A percentile compares a stretch with the other conserved stretches of the same genome.
Evolutionary conservation across 2,329 filamentous ascomycete genomes (phyloP).

Genomic region (Aaosphaeria arxii): DNA sequence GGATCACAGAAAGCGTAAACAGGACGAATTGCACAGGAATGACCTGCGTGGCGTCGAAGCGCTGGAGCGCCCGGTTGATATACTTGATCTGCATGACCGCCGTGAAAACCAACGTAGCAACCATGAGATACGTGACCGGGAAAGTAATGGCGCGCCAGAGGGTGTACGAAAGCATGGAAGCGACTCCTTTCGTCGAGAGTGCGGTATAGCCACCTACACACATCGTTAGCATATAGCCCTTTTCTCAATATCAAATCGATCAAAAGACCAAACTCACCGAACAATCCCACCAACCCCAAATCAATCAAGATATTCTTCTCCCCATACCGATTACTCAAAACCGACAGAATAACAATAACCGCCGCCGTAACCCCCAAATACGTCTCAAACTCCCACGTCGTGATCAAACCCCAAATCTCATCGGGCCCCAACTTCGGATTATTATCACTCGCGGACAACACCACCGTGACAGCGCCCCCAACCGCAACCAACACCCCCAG

Average conservation of each 20-base stretch:
- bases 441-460: slow-evolving; percentile 82
- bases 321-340: slow-evolving; percentile 80
- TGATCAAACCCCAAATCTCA: slow-evolving; percentile 87
- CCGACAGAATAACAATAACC: slow-evolving; percentile 75
- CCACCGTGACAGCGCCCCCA: slow-evolving; percentile 84
- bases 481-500: slow-evolving; percentile 87
- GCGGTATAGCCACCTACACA: slow-evolving; percentile 81
- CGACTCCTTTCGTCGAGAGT: slow-evolving; percentile 91
- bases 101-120: slow-evolving; percentile 74
- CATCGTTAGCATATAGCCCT: slow-evolving; percentile 12
- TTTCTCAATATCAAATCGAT: not conserved
- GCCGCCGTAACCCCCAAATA: slow-evolving; percentile 75
- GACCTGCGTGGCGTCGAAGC: slow-evolving; percentile 95
- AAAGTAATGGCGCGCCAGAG: slow-evolving; percentile 87
- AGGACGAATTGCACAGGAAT: slow-evolving; percentile 97
- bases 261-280: slow-evolving; percentile 57
- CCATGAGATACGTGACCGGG: slow-evolving; percentile 84
- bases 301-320: slow-evolving; percentile 85
- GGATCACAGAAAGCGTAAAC: slow-evolving; percentile 92
- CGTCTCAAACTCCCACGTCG: slow-evolving; percentile 82
- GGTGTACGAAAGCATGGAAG: slow-evolving; percentile 88
- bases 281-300: slow-evolving; percentile 86
- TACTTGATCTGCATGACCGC: slow-evolving; percentile 97
- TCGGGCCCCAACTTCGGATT: slow-evolving; percentile 89
- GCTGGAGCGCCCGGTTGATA: slow-evolving; percentile 83